Base-by-base conservation (phyloP, 148 eudicot genomes). In the Tetragonia tetragonoides region DNA sequence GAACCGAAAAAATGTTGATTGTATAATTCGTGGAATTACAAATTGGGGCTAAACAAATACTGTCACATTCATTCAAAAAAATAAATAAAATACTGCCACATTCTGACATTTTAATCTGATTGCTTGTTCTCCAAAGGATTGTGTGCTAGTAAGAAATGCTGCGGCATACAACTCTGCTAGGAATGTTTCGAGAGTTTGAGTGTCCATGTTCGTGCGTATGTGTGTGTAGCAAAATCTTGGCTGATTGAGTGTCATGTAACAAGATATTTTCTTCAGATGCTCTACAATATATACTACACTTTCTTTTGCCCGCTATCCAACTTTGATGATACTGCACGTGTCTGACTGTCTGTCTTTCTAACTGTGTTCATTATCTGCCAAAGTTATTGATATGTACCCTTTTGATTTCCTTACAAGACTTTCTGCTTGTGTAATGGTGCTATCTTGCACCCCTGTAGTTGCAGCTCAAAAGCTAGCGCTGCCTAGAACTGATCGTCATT, bases 381-480 rank as follows among this genome's bases (percentile, higher is more conserved):
- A 73, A 73, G 46, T 8, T 59, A 10, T 59, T 39, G 24, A 41
- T 38, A 28, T 5, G 3, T 73, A 59, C 7, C 2, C 28, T 47
- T 51, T 66, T 38, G 9, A 20, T 20, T n/a, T 38, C 21, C 20
- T 23, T 40, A 44, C 9, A 39, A 46, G 68, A 18, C 21, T 11
- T 75, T 46, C 17, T 62, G 23, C 39, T 41, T 9, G 21, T 42
- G 72, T 44, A 68, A 68, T 42, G 56, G 16, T 74, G 78, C 70
- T 20, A 3, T 59, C 47, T 53, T 60, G 24, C 5, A 9, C 37
- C 64, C 18, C 17, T 53, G 11, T 0, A 62, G 21, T 68, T 34
- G 16, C 38, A 17, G 49, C 28, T 6, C 21, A 49, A 39, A 17
- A 68, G 11, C n/a, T 68, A 23, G 66, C 53, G 40, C 16, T 15